Percentiles rank a stretch among this genome's conserved stretches.
phyloP scores from a whole-genome alignment of 805 yeast genomes.

The Scheffersomyces ergatensis region DNA sequence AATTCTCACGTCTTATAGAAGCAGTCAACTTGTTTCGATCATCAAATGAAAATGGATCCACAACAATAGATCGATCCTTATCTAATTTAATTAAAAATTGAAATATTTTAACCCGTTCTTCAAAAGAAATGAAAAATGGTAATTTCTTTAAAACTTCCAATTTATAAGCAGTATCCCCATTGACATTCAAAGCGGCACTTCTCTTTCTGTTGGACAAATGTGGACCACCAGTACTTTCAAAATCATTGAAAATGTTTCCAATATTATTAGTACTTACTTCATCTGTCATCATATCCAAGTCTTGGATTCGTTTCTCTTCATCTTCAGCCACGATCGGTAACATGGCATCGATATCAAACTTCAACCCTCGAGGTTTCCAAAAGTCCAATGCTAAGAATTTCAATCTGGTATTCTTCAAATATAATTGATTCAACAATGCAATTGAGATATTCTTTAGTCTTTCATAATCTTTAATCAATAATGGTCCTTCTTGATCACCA shows the following conservation, averaged over 20 bases:
- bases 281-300: not conserved
- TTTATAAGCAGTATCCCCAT: slow-evolving; percentile 20
- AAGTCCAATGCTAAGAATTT: slow-evolving; percentile 45
- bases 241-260: slow-evolving; percentile 8
- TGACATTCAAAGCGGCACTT: not conserved
- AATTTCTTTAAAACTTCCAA: slow-evolving; percentile 55
- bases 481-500: slow-evolving; percentile 5
- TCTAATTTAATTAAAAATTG: slow-evolving; percentile 62
- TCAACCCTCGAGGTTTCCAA: slow-evolving; percentile 47
- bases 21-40: slow-evolving; percentile 36
- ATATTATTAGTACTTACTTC: too few relatives aligned
- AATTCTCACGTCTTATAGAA: slow-evolving; percentile 61
- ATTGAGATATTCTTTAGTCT: slow-evolving; percentile 37
- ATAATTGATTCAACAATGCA: slow-evolving; percentile 61
- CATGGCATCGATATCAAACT: slow-evolving; percentile 34
- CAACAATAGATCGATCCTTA: slow-evolving; percentile 19
- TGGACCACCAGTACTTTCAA: slow-evolving; percentile 2
- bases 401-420: slow-evolving; percentile 63
- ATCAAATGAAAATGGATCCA: slow-evolving; percentile 12
- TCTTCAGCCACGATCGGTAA: slow-evolving; percentile 38
- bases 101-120: slow-evolving; percentile 69
- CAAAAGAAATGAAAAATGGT: slow-evolving; percentile 81
- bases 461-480: slow-evolving; percentile 1
- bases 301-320: slow-evolving; percentile 30
- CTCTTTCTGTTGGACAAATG: not conserved